Evolutionary conservation across 352 stramenopile species (phyloP).

Genomic region (Pythium dissotocum): DNA sequence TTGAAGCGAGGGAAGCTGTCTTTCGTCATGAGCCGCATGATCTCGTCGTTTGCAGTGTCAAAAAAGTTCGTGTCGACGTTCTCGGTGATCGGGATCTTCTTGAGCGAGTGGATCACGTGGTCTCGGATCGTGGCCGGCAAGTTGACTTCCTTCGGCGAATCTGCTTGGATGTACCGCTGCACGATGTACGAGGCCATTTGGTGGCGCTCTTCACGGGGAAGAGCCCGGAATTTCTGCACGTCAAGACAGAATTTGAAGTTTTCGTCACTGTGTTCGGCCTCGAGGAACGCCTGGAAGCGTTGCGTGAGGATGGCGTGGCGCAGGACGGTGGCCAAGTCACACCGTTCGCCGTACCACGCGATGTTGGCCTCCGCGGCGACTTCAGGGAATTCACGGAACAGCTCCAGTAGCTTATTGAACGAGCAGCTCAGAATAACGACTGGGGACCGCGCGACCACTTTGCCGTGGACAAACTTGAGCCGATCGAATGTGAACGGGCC

Average conservation of each 20-base stretch:
- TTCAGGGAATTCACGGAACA: slow-evolving; percentile 60
- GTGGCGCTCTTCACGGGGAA: slow-evolving; percentile 31
- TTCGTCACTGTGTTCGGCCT: slow-evolving; percentile 77
- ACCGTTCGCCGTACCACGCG: slow-evolving; percentile 70
- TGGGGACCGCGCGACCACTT: slow-evolving; percentile 49
- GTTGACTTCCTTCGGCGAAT: slow-evolving; percentile 72
- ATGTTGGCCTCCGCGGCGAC: slow-evolving; percentile 70
- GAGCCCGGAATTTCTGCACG: slow-evolving; percentile 52
- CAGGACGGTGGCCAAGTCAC: slow-evolving; percentile 63
- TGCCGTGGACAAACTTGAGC: slow-evolving; percentile 48
- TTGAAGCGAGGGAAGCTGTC: slow-evolving; percentile 84
- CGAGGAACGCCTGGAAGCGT: slow-evolving; percentile 64
- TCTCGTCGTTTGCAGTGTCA: slow-evolving; percentile 64
- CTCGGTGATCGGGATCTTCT: slow-evolving; percentile 27
- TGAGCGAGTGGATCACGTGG: slow-evolving; percentile 35
- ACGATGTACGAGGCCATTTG: slow-evolving; percentile 43
- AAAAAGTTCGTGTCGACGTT: slow-evolving; percentile 46
- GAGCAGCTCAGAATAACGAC: slow-evolving; percentile 58
- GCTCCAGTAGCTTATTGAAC: slow-evolving; percentile 41
- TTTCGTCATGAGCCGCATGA: slow-evolving; percentile 81
- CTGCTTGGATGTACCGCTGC: slow-evolving; percentile 56
- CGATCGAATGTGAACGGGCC: slow-evolving; percentile 74
- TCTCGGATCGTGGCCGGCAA: slow-evolving; percentile 63
- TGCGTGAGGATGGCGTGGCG: slow-evolving; percentile 57
- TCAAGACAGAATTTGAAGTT: slow-evolving; percentile 79